phyloP scores from a whole-genome alignment of 2,329 filamentous ascomycete species.

The Zasmidium citrigriseum region DNA sequence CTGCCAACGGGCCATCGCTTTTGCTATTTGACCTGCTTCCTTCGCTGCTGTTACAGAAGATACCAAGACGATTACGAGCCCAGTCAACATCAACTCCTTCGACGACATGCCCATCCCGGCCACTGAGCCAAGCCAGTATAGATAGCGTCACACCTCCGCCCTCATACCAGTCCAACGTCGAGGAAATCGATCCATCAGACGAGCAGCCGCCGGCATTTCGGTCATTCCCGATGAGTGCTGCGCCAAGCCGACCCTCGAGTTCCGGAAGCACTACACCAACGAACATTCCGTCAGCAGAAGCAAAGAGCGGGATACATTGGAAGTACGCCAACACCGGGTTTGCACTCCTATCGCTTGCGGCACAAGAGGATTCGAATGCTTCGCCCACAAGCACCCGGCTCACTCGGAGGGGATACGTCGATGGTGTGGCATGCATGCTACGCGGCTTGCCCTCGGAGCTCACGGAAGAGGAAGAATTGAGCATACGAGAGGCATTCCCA shows the following conservation, averaged over 20 bases:
- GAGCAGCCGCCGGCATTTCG: constrained; percentile 17
- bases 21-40: constrained; percentile 5
- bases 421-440: constrained; percentile 65
- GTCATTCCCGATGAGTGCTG: constrained; percentile 9
- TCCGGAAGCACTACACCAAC: constrained; percentile 20
- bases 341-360: constrained; percentile 48
- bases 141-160: constrained; percentile 40
- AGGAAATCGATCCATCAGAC: constrained; percentile 10
- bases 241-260: constrained; percentile 23
- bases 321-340: constrained; percentile 54
- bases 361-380: constrained; percentile 45
- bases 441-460: constrained; percentile 62
- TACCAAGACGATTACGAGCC: constrained; percentile 6
- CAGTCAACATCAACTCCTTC: constrained; percentile 2
- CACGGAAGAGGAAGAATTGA: constrained; percentile 54
- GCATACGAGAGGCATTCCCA: constrained; percentile 56
- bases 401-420: constrained; percentile 64
- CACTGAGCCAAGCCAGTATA: constrained; percentile 22
- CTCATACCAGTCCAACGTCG: constrained; percentile 26
- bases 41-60: background rate
- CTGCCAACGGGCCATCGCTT: background rate
- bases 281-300: constrained; percentile 10
- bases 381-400: constrained; percentile 47
- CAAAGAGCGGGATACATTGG: constrained; percentile 47
- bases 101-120: constrained; percentile 4